phyloP scores from a whole-genome alignment of 2,329 filamentous ascomycete species.

The Xylariomycetidae sp. region DNA sequence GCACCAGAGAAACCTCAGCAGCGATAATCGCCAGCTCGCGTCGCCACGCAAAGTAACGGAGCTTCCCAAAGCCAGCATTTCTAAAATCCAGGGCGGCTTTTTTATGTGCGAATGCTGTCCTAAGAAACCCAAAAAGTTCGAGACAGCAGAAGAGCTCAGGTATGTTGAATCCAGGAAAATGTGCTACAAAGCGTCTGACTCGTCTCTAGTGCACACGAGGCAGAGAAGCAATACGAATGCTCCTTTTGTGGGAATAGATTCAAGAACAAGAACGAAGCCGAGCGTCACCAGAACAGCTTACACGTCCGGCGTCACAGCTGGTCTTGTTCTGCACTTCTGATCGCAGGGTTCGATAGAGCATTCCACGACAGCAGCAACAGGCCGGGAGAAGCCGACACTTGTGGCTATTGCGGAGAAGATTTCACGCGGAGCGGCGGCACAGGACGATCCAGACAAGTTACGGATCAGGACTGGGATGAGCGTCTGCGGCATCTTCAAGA shows the following conservation, averaged over 20 bases:
- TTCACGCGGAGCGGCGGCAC: constrained; percentile 53
- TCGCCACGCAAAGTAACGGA: constrained; percentile 48
- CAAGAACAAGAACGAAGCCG: constrained; percentile 98
- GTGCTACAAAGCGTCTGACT: constrained; percentile 8
- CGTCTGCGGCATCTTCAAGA: constrained; percentile 82
- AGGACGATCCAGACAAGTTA: constrained; percentile 44
- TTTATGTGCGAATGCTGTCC: constrained; percentile 89
- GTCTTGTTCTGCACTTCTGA: constrained; percentile 79
- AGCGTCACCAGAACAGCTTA: constrained; percentile 91
- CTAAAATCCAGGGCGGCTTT: constrained; percentile 45
- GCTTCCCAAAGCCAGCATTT: constrained; percentile 37
- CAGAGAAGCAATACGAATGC: constrained; percentile 95
- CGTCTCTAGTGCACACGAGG: constrained; percentile 66
- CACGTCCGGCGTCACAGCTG: constrained; percentile 90
- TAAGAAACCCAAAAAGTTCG: constrained; percentile 95
- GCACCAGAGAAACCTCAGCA: constrained; percentile 42
- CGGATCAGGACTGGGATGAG: constrained; percentile 81
- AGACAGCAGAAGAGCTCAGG: constrained; percentile 76
- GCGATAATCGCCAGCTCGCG: constrained; percentile 32
- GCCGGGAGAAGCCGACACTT: constrained; percentile 67
- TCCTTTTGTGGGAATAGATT: constrained; percentile 90
- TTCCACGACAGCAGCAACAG: constrained; percentile 75
- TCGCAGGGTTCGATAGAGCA: constrained; percentile 64
- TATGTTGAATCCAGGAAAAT: constrained; percentile 39
- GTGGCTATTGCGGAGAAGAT: constrained; percentile 93